A percentile compares a stretch with the other conserved stretches of the same genome.
These are phyloP conservation scores for Kwoniella botswanensis DNA, from an alignment of 768 basidiomycete genomes.

Conservation along the genomic window DNA sequence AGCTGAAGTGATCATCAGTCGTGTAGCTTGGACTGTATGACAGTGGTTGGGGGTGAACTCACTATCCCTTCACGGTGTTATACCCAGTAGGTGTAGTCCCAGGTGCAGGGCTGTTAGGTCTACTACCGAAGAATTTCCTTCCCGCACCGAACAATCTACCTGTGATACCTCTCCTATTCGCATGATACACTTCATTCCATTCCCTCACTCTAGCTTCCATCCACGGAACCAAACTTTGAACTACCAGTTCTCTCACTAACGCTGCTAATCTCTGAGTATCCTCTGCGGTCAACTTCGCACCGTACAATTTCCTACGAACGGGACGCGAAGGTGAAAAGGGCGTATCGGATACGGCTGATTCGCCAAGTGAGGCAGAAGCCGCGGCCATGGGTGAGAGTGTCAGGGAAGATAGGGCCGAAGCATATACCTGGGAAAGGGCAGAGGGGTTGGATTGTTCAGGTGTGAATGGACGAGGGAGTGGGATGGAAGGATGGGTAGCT, in stretches of 20 bases:
- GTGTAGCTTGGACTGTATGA: neutral
- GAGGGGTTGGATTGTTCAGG: conserved; percentile 39
- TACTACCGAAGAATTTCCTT: conserved; percentile 59
- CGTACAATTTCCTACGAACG: conserved; percentile 43
- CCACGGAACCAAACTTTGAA: conserved; percentile 90
- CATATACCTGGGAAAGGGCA: conserved; percentile 50
- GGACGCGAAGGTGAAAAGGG: conserved; percentile 28
- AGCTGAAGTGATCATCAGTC: conserved; percentile 43
- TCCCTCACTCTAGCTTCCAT: conserved; percentile 93
- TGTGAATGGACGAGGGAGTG: conserved; percentile 45
- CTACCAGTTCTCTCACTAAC: conserved; percentile 84
- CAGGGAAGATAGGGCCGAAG: conserved; percentile 49
- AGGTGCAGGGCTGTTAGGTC: conserved; percentile 49
- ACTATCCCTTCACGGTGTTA: conserved; percentile 59
- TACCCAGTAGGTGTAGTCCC: conserved; percentile 44
- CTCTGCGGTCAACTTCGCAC: conserved; percentile 37
- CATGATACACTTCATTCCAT: conserved; percentile 76
- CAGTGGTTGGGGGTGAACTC: conserved; percentile 26
- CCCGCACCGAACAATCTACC: conserved; percentile 60
- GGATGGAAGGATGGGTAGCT: conserved; percentile 43
- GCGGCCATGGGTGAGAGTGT: conserved; percentile 43
- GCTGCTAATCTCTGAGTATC: conserved; percentile 58
- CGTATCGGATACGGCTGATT: conserved; percentile 18
- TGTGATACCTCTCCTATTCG: conserved; percentile 58
- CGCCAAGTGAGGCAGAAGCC: conserved; percentile 26